Evolutionary conservation across 2,329 filamentous ascomycete species (phyloP).

Genomic region (Nectriaceae sp.): DNA sequence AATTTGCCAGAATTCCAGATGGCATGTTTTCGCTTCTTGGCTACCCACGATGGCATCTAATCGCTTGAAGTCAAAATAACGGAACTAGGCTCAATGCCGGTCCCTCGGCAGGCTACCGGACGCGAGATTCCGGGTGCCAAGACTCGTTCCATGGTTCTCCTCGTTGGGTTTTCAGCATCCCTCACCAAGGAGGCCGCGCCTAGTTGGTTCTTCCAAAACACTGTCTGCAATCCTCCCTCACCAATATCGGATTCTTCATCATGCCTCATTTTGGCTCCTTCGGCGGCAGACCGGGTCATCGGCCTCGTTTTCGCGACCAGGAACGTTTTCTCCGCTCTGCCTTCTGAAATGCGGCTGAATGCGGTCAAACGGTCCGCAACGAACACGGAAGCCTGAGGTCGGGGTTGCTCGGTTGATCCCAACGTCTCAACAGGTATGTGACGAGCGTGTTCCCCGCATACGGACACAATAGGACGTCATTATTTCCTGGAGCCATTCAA

Average conservation of each 20-base stretch:
- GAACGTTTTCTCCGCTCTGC: not conserved
- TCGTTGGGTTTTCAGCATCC: not conserved
- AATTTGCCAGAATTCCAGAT: constrained; percentile 27
- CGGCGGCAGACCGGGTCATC: too few relatives aligned
- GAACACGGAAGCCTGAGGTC: too few relatives aligned
- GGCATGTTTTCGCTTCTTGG: not conserved
- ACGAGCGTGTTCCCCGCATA: not conserved
- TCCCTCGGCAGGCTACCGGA: not conserved
- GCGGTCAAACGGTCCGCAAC: not conserved
- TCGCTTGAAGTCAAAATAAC: not conserved
- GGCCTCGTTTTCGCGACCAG: not conserved
- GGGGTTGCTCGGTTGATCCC: too few relatives aligned
- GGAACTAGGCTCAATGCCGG: not conserved
- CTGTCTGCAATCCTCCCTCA: not conserved
- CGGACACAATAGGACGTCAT: not conserved
- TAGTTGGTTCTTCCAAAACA: not conserved
- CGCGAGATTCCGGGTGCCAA: not conserved
- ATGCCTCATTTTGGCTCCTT: too few relatives aligned
- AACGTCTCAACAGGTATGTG: not conserved
- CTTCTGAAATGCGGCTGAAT: not conserved
- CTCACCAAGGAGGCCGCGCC: not conserved
- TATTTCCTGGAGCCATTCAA: not conserved
- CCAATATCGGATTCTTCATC: not conserved
- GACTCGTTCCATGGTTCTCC: not conserved
- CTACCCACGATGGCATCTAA: not conserved